phyloP scores from a whole-genome alignment of 768 basidiomycete genomes.

The Infundibulicybe gibba region DNA sequence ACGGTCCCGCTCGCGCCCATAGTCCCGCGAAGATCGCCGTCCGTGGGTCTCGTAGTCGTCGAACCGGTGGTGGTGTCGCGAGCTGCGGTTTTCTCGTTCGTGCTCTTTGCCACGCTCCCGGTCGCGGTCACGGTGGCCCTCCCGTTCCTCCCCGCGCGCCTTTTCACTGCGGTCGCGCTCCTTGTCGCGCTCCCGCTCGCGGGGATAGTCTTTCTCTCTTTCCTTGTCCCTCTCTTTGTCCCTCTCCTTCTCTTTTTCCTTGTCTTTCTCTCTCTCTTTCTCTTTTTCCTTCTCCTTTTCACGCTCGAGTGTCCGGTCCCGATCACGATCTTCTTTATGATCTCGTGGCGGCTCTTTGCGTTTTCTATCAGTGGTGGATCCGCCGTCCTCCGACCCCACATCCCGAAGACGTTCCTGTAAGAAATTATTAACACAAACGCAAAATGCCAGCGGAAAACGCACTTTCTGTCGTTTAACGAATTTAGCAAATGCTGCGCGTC shows the following conservation, averaged over 20 bases:
- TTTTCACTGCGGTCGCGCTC: constrained; percentile 23
- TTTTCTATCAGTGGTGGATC: constrained; percentile 74
- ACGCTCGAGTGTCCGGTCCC: constrained; percentile 40
- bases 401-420: constrained; percentile 74
- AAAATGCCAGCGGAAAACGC: constrained; percentile 6
- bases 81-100: constrained; percentile 29
- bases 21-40: constrained; percentile 39
- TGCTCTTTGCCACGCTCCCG: constrained; percentile 21
- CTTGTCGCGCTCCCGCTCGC: constrained; percentile 29
- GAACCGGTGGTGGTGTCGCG: constrained; percentile 43
- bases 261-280: constrained; percentile 33
- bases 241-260: too few species aligned
- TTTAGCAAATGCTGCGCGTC: constrained; percentile 81
- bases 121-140: constrained; percentile 27
- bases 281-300: constrained; percentile 39
- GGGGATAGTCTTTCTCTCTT: constrained; percentile 18
- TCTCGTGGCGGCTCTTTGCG: constrained; percentile 72
- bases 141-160: constrained; percentile 21
- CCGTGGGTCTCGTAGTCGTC: constrained; percentile 44
- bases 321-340: constrained; percentile 2
- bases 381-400: constrained; percentile 78
- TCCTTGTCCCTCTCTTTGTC: constrained; percentile 35
- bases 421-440: neutral
- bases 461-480: constrained; percentile 92
- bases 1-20: constrained; percentile 19